Evolutionary conservation across 257 asterid genomes (phyloP).

Genomic region (Solanum ahanhuiri): DNA sequence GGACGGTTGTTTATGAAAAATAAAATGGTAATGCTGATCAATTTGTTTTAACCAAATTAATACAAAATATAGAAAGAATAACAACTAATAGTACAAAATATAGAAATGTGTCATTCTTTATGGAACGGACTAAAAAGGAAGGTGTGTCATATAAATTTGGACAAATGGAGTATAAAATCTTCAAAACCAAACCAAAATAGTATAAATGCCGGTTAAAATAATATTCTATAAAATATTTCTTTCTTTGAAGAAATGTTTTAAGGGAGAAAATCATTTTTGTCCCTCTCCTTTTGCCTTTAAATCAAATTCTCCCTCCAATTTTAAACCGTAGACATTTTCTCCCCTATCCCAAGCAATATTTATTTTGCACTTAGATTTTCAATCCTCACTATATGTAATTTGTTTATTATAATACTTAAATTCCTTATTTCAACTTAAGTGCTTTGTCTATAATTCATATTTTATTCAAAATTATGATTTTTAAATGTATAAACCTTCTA

Average conservation of each 20-base stretch:
- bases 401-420: too few species aligned
- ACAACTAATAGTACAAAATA: not conserved
- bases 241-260: not conserved
- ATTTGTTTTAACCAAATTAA: not conserved
- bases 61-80: not conserved
- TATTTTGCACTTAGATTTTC: not conserved
- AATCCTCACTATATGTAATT: not conserved
- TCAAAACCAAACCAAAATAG: not conserved
- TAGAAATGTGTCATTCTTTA: not conserved
- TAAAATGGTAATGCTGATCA: not conserved
- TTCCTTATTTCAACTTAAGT: too few species aligned
- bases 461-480: not conserved
- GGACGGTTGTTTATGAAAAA: constrained; percentile 5
- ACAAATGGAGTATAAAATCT: not conserved
- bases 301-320: not conserved
- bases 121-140: too few species aligned
- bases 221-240: not conserved
- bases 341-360: not conserved
- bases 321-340: not conserved
- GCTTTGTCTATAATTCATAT: not conserved
- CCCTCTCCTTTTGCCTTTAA: not conserved
- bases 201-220: not conserved
- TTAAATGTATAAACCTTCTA: not conserved
- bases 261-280: not conserved
- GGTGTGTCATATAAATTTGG: too few species aligned